Evolutionary conservation across 2,329 filamentous ascomycete genomes (phyloP), one percentile per base, ranked within the genome.

Genomic region (Sporothrix humicola): DNA sequence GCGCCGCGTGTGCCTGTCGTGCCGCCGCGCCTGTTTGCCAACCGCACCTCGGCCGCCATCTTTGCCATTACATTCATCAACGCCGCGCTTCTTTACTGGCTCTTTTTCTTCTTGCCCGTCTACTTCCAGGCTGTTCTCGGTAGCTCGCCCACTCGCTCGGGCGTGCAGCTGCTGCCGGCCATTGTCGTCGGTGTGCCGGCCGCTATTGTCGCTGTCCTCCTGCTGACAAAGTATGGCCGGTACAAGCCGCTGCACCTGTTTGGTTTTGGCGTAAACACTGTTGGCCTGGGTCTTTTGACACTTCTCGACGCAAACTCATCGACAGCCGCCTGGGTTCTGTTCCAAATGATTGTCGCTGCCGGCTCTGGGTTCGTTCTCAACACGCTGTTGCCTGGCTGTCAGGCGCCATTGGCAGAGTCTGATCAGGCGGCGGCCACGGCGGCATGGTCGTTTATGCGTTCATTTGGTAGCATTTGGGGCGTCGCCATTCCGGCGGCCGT

Each of bases 271-370:
- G 70, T 80, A 50, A 77, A 75, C 9, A 74, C 77, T 13, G n/a
- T 79, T 20, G 76, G 75, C 0, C 76, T 77, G 37, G 80, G 79
- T 10, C 74, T 81, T 5, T 68, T 79, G 1, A 69, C 75, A 5
- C 74, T 79, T 9, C 76, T 79, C 15, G 76, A 77, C 59, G 26
- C 68, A 1, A 50, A 78, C 73, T 79, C 79, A 13, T 77, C 76
- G 58, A 78, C 77, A 1, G 75, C 75, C 0, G 75, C 80, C 15
- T 83, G 82, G 81, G 79, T 79, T 0, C 68, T 80, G 23, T 79
- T 89, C 76, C 85, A 84, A 75, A 87, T 92, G 50, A 91, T 90
- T 80, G 88, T 89, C 48, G 88, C 87, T 70, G 90, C 90, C 6
- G 90, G 90, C 6, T 89, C 90, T 3, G 85, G 90, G 20, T 77